phyloP scores from a whole-genome alignment of 768 basidiomycete species.

The Fomitopsis serialis region DNA sequence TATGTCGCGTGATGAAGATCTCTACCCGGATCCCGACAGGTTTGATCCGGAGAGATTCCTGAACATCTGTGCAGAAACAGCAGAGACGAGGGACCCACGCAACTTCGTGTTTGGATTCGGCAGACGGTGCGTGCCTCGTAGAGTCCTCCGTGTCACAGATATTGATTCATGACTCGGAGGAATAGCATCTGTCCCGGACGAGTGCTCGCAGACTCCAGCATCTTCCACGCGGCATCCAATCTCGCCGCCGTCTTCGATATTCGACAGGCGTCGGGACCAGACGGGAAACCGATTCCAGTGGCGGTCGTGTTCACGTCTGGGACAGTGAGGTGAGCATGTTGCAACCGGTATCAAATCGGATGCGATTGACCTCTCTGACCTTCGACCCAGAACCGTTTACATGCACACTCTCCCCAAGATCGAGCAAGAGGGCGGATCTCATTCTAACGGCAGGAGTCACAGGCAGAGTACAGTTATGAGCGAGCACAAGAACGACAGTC shows the following conservation, averaged over 20 bases:
- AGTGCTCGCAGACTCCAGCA: constrained; percentile 42
- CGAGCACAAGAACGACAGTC: too few species aligned
- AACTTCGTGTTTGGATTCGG: constrained; percentile 14
- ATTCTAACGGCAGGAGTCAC: too few species aligned
- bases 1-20: constrained; percentile 1
- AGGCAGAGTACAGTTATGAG: too few species aligned
- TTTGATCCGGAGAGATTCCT: constrained; percentile 21
- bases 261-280: constrained; percentile 33
- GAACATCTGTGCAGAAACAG: constrained; percentile 18
- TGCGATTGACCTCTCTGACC: too few species aligned
- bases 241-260: constrained; percentile 44
- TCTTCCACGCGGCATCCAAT: constrained; percentile 41
- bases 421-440: too few species aligned
- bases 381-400: too few species aligned
- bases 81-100: constrained; percentile 2
- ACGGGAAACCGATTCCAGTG: constrained; percentile 34
- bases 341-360: too few species aligned
- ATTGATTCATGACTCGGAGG: not conserved
- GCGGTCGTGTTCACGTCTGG: constrained; percentile 33
- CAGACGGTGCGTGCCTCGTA: constrained; percentile 7
- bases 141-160: not conserved
- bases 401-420: too few species aligned
- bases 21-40: constrained; percentile 4
- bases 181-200: constrained; percentile 50
- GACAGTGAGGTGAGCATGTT: constrained; percentile 38